Conservation (phyloP, 2,329 filamentous ascomycete genomes). For the Cladophialophora carrionii region DNA sequence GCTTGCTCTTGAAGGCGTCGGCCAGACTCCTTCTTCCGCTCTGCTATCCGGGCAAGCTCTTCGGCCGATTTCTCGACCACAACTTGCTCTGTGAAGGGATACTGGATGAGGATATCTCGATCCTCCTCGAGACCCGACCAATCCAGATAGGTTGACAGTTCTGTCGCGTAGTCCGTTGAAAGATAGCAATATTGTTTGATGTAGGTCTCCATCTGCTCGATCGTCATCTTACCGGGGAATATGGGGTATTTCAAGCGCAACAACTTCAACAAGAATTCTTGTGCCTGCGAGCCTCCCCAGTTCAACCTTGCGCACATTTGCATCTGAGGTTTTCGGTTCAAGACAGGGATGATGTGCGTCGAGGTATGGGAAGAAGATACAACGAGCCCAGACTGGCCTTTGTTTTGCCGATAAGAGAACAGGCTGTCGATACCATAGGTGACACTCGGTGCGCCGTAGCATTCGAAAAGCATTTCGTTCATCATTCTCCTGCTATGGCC, state of each 20-base stretch:
- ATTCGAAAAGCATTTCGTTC: conserved; percentile 97
- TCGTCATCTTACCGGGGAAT: conserved; percentile 82
- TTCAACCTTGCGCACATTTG: conserved; percentile 86
- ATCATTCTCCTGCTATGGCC: conserved; percentile 89
- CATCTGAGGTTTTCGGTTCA: conserved; percentile 81
- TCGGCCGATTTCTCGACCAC: conserved; percentile 91
- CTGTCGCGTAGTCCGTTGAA: conserved; percentile 78
- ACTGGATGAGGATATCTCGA: conserved; percentile 84
- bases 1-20: conserved; percentile 91
- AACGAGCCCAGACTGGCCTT: conserved; percentile 82
- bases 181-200: conserved; percentile 88
- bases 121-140: conserved; percentile 86
- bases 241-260: conserved; percentile 83
- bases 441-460: conserved; percentile 85
- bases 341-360: conserved; percentile 91
- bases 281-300: conserved; percentile 89
- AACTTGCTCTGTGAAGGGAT: conserved; percentile 89
- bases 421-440: conserved; percentile 95
- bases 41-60: conserved; percentile 84
- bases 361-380: conserved; percentile 91
- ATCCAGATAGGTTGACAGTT: conserved; percentile 77
- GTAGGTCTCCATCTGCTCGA: conserved; percentile 84
- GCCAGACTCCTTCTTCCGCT: conserved; percentile 93
- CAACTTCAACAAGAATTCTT: conserved; percentile 89
- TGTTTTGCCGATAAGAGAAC: conserved; percentile 93